These are phyloP conservation scores for Seminavis robusta DNA, from an alignment of 108 stramenopile species.

Conservation along the genomic window DNA sequence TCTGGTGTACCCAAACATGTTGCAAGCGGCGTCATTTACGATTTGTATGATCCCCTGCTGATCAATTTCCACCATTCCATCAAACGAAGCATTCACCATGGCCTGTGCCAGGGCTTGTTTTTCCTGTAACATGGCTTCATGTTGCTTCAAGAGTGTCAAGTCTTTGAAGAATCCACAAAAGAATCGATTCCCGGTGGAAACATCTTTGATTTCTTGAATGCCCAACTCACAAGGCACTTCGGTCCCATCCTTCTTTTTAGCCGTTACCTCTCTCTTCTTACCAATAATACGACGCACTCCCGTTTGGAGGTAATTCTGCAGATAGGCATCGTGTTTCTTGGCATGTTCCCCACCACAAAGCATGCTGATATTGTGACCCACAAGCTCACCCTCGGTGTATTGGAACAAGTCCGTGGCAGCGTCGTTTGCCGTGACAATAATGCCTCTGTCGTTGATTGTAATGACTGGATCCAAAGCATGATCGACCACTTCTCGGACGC, in stretches of 20 bases:
- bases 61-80: constrained; percentile 46
- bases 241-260: constrained; percentile 24
- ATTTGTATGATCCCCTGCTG: constrained; percentile 34
- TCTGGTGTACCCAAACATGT: constrained; percentile 34
- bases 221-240: constrained; percentile 32
- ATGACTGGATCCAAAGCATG: constrained; percentile 47
- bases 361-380: constrained; percentile 37
- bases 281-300: constrained; percentile 31
- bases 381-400: constrained; percentile 29
- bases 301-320: constrained; percentile 33
- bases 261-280: constrained; percentile 21
- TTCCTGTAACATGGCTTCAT: constrained; percentile 20
- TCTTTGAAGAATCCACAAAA: constrained; percentile 41
- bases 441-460: constrained; percentile 36
- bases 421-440: constrained; percentile 36
- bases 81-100: constrained; percentile 44
- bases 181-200: constrained; percentile 10
- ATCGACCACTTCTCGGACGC: constrained; percentile 39
- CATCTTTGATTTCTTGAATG: constrained; percentile 11
- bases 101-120: constrained; percentile 33
- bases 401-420: constrained; percentile 36
- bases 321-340: constrained; percentile 29
- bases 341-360: constrained; percentile 40
- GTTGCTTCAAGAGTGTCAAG: constrained; percentile 22
- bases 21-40: constrained; percentile 35